Conservation (phyloP, 2,329 filamentous ascomycete species). For the Ciborinia camelliae region DNA sequence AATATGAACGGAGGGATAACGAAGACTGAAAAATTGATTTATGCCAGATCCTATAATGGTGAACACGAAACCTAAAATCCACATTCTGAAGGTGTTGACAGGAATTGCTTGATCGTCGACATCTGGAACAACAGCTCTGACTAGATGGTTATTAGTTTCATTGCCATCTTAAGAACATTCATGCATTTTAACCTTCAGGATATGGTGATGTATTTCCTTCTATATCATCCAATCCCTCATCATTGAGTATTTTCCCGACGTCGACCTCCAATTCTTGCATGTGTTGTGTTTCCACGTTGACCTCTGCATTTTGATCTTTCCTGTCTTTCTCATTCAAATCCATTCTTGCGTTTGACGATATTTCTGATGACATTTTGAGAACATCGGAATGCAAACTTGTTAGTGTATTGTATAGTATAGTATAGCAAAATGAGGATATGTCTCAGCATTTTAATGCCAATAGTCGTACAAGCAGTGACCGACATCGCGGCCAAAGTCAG, state of each 20-base stretch:
- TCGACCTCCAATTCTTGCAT: conserved; percentile 27
- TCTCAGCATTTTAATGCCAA: background rate
- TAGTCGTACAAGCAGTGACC: background rate
- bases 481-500: background rate
- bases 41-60: conserved; percentile 30
- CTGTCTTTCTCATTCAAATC: conserved; percentile 3
- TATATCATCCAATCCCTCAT: conserved; percentile 23
- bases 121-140: conserved; percentile 56
- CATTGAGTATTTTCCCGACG: conserved; percentile 21
- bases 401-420: background rate
- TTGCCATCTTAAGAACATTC: no score
- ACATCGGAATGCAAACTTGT: background rate
- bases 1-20: conserved; percentile 36
- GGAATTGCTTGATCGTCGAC: conserved; percentile 63
- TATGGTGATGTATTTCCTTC: conserved; percentile 46
- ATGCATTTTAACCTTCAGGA: conserved; percentile 49
- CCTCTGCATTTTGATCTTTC: conserved; percentile 13
- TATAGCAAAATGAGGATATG: background rate
- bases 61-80: conserved; percentile 53
- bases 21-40: conserved; percentile 32
- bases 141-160: conserved; percentile 39
- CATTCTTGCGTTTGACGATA: background rate
- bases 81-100: conserved; percentile 64
- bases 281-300: conserved; percentile 22
- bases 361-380: conserved; percentile 1